Base-by-base conservation (phyloP, 495 filamentous ascomycete species). In the Aspergillus homomorphus region DNA sequence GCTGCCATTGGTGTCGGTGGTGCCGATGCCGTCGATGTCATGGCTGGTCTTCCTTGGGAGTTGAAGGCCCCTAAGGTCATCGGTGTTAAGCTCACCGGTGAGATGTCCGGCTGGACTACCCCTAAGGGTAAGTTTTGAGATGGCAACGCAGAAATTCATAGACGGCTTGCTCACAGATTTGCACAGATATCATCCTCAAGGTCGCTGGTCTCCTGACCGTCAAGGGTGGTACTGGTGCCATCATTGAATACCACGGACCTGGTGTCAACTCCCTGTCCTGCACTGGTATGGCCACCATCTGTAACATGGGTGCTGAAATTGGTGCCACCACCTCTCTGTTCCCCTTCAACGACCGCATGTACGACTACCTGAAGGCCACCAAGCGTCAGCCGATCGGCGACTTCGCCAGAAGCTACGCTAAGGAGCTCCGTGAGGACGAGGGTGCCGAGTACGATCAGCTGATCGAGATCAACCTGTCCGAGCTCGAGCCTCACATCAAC, bases 401-500 rank as follows among this genome's bases (percentile, higher is more conserved):
- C 70, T 96, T 92, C 70, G 84, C 94, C 56, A 87, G 90, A 53
- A 70, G 77, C 18, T 97, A 96, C 76, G 87, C 90, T 57, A 83
- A 88, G 63, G 90, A 96, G 69, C 89, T 98, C 64, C 84, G 82
- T 57, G 89, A 91, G 71, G 94, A 98, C 67, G 82, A 95, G 76
- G 94, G 92, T 70, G 92, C 91, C 59, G 85, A 98, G 78, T 98
- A 97, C 76, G 94, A 98, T 73, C 87, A 98, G 78, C 77, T 97
- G 62, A 85, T 98, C 65, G 93, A 97, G 80, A 87, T 98, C 78
- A 92, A 98, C 80, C 85, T 98, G 41, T 87, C 82, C 53, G 88
- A 94, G 76, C 88, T 98, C 46, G 94, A 98, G 82, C 94, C 94
- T 41, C 91, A 98, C 76, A 90, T 98, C 80, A 98, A 98, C 81